Evolutionary conservation across 2,329 filamentous ascomycete genomes (phyloP), one percentile per base, ranked within the genome.

Genomic region (Phialophora tarda): DNA sequence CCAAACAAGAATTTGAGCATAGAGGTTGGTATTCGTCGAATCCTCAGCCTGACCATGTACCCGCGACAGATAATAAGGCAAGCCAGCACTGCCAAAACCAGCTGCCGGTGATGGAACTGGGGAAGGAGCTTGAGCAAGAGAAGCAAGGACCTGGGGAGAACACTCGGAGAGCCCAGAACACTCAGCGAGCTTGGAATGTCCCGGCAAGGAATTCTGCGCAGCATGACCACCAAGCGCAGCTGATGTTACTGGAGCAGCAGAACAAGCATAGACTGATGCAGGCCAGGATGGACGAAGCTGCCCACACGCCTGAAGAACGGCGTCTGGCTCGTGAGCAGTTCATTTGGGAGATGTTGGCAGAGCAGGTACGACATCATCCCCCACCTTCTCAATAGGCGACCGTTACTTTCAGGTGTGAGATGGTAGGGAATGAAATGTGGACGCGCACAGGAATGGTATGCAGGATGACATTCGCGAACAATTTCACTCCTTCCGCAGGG

Each of bases 221-320:
- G 23, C 1, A 1, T 17, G 66, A 65, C 6, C 59, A 63, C 38
- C 10, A 62, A 28, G 12, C 6, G 53, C 59, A 66, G 56, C 28
- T 63, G 47, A 54, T 28, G 21, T 14, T 60, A 32, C 34, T 68
- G 66, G 66, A 68, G 24, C 24, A 62, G 44, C 51, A 66, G 48
- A 68, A 66, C 55, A 50, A 41, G 56, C 14, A 11, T 21, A 41
- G 54, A 23, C 47, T 63, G 63, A 59, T 24, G 41, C 32, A 41
- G 26, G 59, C 38, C 11, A 63, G 11, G 32, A 48, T 24, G 23
- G 14, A 26, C 12, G 12, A 26, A 28, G 21, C 23, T 7, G 30
- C 17, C 11, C 12, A 24, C 11, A 50, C n/a, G 5, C 3, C 30
- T n/a, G 26, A 8, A 53, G 38, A 41, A 41, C 38, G 14, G 38